Conservation (phyloP, 2,329 filamentous ascomycete species). For the Monilinia fructicola region DNA sequence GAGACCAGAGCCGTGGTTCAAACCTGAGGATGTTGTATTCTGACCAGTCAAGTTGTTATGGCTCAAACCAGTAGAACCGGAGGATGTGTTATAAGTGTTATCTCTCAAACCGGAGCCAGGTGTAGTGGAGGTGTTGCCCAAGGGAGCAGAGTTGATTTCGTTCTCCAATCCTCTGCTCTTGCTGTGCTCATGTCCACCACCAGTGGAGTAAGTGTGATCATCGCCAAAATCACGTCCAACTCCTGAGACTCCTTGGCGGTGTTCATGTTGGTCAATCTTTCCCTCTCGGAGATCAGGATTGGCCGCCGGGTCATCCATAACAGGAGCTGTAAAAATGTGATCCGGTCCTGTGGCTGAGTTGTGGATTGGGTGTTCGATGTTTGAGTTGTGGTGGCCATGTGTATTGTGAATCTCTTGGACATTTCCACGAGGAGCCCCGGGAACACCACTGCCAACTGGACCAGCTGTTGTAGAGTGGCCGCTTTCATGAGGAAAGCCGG, state of each 20-base stretch:
- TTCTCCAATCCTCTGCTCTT: conserved; percentile 11
- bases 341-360: conserved; percentile 15
- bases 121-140: conserved; percentile 13
- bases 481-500: conserved; percentile 21
- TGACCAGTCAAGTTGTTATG: neutral
- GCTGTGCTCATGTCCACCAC: conserved; percentile 11
- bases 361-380: neutral
- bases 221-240: conserved; percentile 4
- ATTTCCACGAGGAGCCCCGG: conserved; percentile 19
- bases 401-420: conserved; percentile 11
- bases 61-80: neutral
- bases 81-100: neutral
- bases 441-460: conserved; percentile 14
- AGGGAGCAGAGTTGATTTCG: conserved; percentile 1
- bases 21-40: neutral
- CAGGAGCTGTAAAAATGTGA: conserved; percentile 17
- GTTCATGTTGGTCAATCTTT: conserved; percentile 13
- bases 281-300: conserved; percentile 3
- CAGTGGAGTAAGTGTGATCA: neutral
- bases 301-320: conserved; percentile 13
- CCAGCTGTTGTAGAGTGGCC: neutral
- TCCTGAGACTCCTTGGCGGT: neutral
- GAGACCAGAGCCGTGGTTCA: neutral
- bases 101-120: conserved; percentile 14
- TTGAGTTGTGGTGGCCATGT: neutral